Evolutionary conservation across 345 rosid species (phyloP), one percentile per base, ranked within the genome.

Genomic region (Draba incana): DNA sequence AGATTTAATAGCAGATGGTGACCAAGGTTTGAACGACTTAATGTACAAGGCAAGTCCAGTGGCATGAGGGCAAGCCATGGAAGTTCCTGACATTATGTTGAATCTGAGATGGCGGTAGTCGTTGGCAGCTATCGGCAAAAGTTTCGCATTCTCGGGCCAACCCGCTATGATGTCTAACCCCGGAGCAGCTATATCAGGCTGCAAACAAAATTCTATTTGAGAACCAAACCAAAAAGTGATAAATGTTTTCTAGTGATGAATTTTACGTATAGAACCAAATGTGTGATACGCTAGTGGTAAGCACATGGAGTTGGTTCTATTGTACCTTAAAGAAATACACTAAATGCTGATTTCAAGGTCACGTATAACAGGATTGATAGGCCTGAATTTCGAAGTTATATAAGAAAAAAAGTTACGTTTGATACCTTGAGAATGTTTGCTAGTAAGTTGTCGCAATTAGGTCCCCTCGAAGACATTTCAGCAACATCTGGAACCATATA

Each of bases 1-100:
- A 10, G 92, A 85, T 70, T 83, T 83, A 56, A 87, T 80, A 31
- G 88, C 82, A 0, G 90, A 73, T 66, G 84, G 82, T 47, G 88
- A 82, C 87, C 87, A 88, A 57, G 82, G 76, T 13, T 69, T 69
- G 53, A 71, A 58, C 15, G 87, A 75, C 66, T 78, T 84, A 63
- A 84, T 6, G 33, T 78, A 83, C 27, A 84, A 79, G 23, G 87
- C 92, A 3, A 58, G 71, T 10, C 74, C 91, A 33, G 85, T 66
- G 16, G 70, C 82, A 56, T 84, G 86, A 2, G 88, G 86, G 28
- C 85, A 84, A 47, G 91, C 72, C 86, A 86, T 82, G 16, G 91
- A 86, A 48, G 85, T 82, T 15, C 88, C 88, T 5, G 84, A 79
- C 5, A 52, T 0, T 46, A 84, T 72, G 44, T 82, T 86, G 64